Evolutionary conservation across 805 yeast genomes (phyloP).

Genomic region (Starmerella vaccinii): DNA sequence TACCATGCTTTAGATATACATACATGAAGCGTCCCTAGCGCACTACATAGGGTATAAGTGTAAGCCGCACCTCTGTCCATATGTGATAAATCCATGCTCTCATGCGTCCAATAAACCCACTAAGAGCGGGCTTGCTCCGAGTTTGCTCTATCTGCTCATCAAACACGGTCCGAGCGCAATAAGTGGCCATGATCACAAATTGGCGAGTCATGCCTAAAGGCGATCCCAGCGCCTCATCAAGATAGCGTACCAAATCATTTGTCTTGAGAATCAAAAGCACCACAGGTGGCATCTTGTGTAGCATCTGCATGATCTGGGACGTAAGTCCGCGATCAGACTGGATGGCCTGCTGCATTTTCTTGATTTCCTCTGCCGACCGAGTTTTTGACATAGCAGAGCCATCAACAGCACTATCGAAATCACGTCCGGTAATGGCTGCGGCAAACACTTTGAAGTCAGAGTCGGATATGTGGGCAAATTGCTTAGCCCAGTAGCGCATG

Average conservation of each 20-base stretch:
- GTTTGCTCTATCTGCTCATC: slow-evolving; percentile 41
- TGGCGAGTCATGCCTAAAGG: slow-evolving; percentile 84
- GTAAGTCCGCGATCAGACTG: slow-evolving; percentile 49
- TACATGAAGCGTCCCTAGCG: not conserved
- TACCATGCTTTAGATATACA: not conserved
- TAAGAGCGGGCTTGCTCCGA: not conserved
- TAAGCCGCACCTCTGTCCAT: slow-evolving; percentile 3
- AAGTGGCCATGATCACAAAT: slow-evolving; percentile 77
- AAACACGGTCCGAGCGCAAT: slow-evolving; percentile 74
- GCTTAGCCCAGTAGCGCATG: slow-evolving; percentile 66
- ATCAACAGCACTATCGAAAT: slow-evolving; percentile 61
- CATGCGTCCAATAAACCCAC: not conserved
- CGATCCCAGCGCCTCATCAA: slow-evolving; percentile 72
- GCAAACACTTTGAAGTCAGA: slow-evolving; percentile 76
- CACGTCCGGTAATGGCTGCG: slow-evolving; percentile 92
- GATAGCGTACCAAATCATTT: slow-evolving; percentile 78
- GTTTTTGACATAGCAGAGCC: slow-evolving; percentile 48
- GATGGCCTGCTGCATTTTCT: slow-evolving; percentile 54
- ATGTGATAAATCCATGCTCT: slow-evolving; percentile 10
- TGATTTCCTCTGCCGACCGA: slow-evolving; percentile 44
- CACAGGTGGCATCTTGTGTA: slow-evolving; percentile 72
- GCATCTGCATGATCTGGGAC: slow-evolving; percentile 64
- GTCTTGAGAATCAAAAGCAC: slow-evolving; percentile 84
- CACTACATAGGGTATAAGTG: not conserved
- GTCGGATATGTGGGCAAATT: slow-evolving; percentile 67